Base-by-base conservation (phyloP, 345 rosid genomes). In the Lenwebbia sp. region DNA sequence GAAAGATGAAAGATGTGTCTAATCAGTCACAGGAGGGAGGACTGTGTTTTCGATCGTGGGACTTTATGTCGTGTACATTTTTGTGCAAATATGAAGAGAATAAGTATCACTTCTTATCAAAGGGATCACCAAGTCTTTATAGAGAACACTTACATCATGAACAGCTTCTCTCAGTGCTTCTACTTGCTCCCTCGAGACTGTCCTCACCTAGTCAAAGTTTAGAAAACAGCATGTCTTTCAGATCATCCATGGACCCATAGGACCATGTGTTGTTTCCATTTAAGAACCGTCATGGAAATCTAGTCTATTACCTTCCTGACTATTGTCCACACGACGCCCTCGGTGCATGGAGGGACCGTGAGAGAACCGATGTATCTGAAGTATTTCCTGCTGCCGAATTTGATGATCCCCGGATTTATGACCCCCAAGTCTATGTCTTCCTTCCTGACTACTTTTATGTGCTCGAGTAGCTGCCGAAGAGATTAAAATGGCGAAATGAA, bases 241-340 rank as follows among this genome's bases (percentile, higher is more conserved):
- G 78, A 65, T 19, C 78, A 65, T 65, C 78, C 76, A 17, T 21
- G 76, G 44, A 19, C 44, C 44, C 25, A 65, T 9, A 33, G 44
- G 78, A 33, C 44, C 78, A 33, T 33, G 2, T 30, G 23, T 33
- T 33, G 23, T 30, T 91, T 51, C 90, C 87, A n/a, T 88, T 83
- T 28, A 17, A 65, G 76, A 65, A 65, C 19, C 5, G 25, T 8
- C 25, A 19, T 65, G 78, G 44, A 33, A 65, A 33, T 17, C 44
- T 33, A 65, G 44, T 65, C 17, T 14, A 28, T 23, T 84, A 93
- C 97, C 95, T 85, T 91, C 50, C 90, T 88, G 44, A 88, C 83
- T n/a, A 94, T 82, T 15, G 95, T 94, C 98, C 98, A 95, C 83
- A 94, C 74, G 58, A 94, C 94, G 9, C 96, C 97, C 89, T 95